Evolutionary conservation across 1,284 basidiomycete species (phyloP).

Genomic region (Sphagnurus paluster): DNA sequence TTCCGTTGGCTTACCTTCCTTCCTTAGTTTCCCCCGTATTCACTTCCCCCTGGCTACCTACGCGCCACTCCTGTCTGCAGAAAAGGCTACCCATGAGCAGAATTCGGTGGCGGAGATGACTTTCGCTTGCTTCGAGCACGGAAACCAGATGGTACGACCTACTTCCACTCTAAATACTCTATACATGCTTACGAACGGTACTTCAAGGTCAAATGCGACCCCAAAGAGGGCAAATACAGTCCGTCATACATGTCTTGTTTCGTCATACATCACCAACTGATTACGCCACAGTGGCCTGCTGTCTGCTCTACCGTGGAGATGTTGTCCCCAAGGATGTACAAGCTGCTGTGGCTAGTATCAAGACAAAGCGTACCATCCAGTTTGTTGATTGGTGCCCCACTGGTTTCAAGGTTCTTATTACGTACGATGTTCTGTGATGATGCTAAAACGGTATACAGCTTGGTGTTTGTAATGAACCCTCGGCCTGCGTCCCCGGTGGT

Average conservation of each 20-base stretch:
- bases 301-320: slow-evolving; percentile 91
- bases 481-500: slow-evolving; percentile 88
- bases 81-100: slow-evolving; percentile 92
- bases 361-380: slow-evolving; percentile 97
- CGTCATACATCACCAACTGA: slow-evolving; percentile 9
- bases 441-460: slow-evolving; percentile 53
- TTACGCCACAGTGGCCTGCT: slow-evolving; percentile 72
- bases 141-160: slow-evolving; percentile 89
- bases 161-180: neutral
- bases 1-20: slow-evolving; percentile 12
- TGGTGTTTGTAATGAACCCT: slow-evolving; percentile 96
- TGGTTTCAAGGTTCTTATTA: slow-evolving; percentile 82
- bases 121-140: slow-evolving; percentile 95
- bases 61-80: slow-evolving; percentile 90
- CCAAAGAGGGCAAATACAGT: slow-evolving; percentile 97
- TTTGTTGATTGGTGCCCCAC: slow-evolving; percentile 99
- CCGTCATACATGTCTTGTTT: slow-evolving; percentile 27
- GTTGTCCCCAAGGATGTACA: slow-evolving; percentile 98
- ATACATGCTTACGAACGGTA: slow-evolving; percentile 7
- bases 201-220: slow-evolving; percentile 83
- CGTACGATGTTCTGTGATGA: slow-evolving; percentile 49
- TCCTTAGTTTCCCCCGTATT: slow-evolving; percentile 86
- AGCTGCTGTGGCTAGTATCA: slow-evolving; percentile 91
- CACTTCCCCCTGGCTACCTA: slow-evolving; percentile 98
- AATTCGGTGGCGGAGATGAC: slow-evolving; percentile 99